phyloP scores from a whole-genome alignment of 352 stramenopile genomes.

The Blastocystis sp. region DNA sequence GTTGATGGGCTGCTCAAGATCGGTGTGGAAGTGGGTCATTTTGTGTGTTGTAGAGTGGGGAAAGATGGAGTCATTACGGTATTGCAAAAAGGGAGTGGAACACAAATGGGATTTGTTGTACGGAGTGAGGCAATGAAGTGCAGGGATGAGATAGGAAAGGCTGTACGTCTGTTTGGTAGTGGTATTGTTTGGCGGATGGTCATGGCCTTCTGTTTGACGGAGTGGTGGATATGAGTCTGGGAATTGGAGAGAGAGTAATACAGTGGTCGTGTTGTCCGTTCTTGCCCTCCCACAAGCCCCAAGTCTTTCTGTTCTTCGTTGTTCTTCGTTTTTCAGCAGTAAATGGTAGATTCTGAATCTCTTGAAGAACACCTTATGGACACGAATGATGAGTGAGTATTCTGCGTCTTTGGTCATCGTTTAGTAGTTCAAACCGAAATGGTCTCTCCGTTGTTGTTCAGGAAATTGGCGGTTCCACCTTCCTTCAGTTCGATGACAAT shows the following conservation, averaged over 20 bases:
- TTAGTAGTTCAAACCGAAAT: neutral
- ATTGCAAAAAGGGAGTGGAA: neutral
- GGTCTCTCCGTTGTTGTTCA: conserved; percentile 13
- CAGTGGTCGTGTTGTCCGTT: neutral
- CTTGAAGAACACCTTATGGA: neutral
- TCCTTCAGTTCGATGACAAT: conserved; percentile 42
- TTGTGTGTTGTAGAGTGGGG: too few species aligned
- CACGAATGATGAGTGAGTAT: neutral
- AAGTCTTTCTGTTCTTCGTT: neutral
- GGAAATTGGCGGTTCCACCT: conserved; percentile 27
- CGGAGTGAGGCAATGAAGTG: neutral
- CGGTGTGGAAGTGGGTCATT: neutral
- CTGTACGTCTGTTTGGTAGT: too few species aligned
- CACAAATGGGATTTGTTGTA: neutral
- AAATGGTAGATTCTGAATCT: neutral
- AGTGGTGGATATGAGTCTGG: neutral
- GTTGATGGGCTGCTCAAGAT: conserved; percentile 29
- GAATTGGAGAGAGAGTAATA: neutral
- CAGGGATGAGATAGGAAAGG: too few species aligned
- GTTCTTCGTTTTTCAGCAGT: neutral
- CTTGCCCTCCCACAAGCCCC: neutral
- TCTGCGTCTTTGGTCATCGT: neutral
- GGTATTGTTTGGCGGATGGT: too few species aligned
- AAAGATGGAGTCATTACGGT: neutral
- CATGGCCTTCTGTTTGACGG: neutral